These are phyloP conservation scores for Naumovozyma castellii DNA, from an alignment of 805 yeast species.

Conservation along the genomic window DNA sequence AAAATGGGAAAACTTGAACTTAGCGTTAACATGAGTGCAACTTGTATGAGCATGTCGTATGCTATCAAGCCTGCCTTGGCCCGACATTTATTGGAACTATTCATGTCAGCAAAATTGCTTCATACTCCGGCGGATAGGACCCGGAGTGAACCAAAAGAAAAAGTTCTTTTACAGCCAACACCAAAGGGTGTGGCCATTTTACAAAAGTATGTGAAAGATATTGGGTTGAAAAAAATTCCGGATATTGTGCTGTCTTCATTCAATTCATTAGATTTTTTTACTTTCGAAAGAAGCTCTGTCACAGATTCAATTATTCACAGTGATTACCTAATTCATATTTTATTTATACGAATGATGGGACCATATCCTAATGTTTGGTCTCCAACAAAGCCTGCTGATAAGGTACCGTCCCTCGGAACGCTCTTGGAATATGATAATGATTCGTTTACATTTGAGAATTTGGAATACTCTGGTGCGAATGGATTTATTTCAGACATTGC, in stretches of 20 bases:
- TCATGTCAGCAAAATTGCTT: conserved; percentile 52
- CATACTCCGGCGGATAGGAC: conserved; percentile 76
- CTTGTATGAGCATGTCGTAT: conserved; percentile 48
- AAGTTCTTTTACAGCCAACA: conserved; percentile 63
- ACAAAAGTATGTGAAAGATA: conserved; percentile 46
- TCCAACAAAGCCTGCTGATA: conserved; percentile 44
- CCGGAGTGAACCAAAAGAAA: conserved; percentile 35
- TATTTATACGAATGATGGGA: conserved; percentile 60
- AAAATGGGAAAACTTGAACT: conserved; percentile 43
- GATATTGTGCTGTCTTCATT: conserved; percentile 43
- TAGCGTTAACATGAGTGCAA: conserved; percentile 38
- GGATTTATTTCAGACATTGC: conserved; percentile 1
- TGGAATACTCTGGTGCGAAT: conserved; percentile 6
- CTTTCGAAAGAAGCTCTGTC: conserved; percentile 52
- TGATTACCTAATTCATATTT: conserved; percentile 51
- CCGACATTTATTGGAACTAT: conserved; percentile 36
- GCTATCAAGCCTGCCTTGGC: conserved; percentile 45
- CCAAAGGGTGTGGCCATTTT: conserved; percentile 80
- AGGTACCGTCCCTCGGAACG: conserved; percentile 32
- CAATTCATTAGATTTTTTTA: conserved; percentile 64
- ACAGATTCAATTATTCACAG: conserved; percentile 55
- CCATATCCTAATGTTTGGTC: conserved; percentile 61
- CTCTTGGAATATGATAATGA: conserved; percentile 27
- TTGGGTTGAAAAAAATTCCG: conserved; percentile 44
- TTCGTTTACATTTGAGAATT: conserved; percentile 29